Percentiles rank a stretch among this genome's conserved stretches.
Conservation (phyloP, 108 stramenopile genomes). For the Phaeodactylum tricornutum region DNA sequence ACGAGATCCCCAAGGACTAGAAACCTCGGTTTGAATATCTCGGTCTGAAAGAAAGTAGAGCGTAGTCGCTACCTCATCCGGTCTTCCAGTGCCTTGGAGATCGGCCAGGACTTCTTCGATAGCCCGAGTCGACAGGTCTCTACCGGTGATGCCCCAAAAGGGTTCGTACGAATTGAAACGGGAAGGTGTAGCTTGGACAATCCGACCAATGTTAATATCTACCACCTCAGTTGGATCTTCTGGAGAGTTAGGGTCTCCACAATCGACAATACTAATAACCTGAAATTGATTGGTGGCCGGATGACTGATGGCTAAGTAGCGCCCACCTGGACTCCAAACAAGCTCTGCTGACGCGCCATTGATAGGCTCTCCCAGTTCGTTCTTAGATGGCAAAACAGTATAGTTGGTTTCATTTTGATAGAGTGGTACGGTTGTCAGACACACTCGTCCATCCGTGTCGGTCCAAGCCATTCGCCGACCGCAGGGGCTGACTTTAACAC, state of each 20-base stretch:
- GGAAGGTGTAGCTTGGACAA: slow-evolving; percentile 56
- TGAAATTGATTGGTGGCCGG: slow-evolving; percentile 51
- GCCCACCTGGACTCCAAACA: slow-evolving; percentile 42
- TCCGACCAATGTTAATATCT: slow-evolving; percentile 37
- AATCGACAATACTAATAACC: slow-evolving; percentile 58
- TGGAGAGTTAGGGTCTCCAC: slow-evolving; percentile 28
- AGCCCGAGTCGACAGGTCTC: slow-evolving; percentile 2
- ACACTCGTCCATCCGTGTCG: slow-evolving; percentile 54
- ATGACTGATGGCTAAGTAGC: slow-evolving; percentile 52
- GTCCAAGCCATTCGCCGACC: slow-evolving; percentile 52
- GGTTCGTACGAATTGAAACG: slow-evolving; percentile 38
- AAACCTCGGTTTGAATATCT: slow-evolving; percentile 39
- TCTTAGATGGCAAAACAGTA: slow-evolving; percentile 31
- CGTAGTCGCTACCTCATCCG: slow-evolving; percentile 24
- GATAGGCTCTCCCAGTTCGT: slow-evolving; percentile 50
- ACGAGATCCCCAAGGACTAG: slow-evolving; percentile 56
- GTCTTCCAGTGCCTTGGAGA: not conserved
- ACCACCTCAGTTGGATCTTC: slow-evolving; percentile 12
- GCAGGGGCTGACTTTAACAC: slow-evolving; percentile 49
- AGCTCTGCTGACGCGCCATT: slow-evolving; percentile 26
- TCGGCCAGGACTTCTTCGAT: not conserved
- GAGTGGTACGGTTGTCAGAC: slow-evolving; percentile 45
- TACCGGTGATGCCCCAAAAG: slow-evolving; percentile 33
- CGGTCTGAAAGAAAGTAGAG: slow-evolving; percentile 60
- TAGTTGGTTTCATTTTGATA: slow-evolving; percentile 11